Percentiles rank a stretch among this genome's conserved stretches.
Evolutionary conservation across 352 stramenopile species (phyloP).

Genomic region (Thalassiosira mediterranea): DNA sequence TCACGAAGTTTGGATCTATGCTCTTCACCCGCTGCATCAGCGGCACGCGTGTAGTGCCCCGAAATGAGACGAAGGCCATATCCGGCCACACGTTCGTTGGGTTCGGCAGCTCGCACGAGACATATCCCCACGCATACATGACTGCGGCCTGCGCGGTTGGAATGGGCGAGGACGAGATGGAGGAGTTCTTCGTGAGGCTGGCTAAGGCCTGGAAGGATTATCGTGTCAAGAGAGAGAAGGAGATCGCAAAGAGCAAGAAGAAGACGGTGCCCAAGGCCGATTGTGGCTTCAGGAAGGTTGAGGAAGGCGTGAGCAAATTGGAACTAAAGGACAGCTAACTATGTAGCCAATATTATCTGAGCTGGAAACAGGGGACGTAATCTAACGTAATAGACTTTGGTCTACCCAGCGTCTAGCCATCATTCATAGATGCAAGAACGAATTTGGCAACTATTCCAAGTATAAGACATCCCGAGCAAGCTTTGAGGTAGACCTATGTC

Average conservation of each 20-base stretch:
- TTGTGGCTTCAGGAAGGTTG: too few species aligned
- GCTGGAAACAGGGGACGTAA: too few species aligned
- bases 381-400: too few species aligned
- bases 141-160: constrained; percentile 96
- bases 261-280: background rate
- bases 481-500: too few species aligned
- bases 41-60: constrained; percentile 92
- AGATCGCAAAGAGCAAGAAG: constrained; percentile 34
- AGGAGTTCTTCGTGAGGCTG: constrained; percentile 90
- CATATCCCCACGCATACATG: constrained; percentile 92
- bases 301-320: background rate
- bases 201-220: constrained; percentile 91
- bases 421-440: too few species aligned
- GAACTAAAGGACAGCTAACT: background rate
- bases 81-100: constrained; percentile 88
- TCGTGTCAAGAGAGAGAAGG: constrained; percentile 58
- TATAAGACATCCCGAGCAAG: too few species aligned
- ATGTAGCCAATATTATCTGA: too few species aligned
- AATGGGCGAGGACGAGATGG: constrained; percentile 90
- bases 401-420: too few species aligned
- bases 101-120: constrained; percentile 91
- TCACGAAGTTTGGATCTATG: constrained; percentile 96
- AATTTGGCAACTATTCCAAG: too few species aligned
- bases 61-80: constrained; percentile 88
- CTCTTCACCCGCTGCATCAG: constrained; percentile 96